These are phyloP conservation scores for Eremothecium coryli DNA, from an alignment of 1,139 yeast species.

Conservation along the genomic window DNA sequence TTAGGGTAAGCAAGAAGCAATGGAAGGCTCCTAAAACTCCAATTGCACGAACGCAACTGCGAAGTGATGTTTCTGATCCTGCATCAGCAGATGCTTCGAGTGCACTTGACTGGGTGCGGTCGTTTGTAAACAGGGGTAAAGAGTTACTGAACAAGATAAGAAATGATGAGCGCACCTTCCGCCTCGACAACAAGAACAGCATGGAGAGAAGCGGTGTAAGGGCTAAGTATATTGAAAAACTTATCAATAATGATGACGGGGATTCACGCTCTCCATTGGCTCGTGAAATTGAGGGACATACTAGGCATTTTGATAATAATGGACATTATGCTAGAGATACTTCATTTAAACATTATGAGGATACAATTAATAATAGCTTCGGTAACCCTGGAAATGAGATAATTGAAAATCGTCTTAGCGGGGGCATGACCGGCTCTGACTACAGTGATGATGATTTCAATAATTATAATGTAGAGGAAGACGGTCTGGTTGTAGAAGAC, in stretches of 20 bases:
- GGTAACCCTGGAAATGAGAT: conserved; percentile 9
- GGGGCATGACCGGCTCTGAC: background rate
- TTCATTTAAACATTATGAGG: conserved; percentile 16
- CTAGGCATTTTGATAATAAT: no score
- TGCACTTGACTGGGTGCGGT: conserved; percentile 38
- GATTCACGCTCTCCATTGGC: no score
- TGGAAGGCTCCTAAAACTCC: no score
- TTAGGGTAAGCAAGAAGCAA: no score
- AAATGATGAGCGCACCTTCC: conserved; percentile 35
- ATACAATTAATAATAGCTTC: conserved; percentile 13
- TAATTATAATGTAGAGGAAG: background rate
- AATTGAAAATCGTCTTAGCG: conserved; percentile 2
- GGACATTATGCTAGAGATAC: conserved; percentile 12
- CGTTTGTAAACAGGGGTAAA: conserved; percentile 38
- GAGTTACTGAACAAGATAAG: conserved; percentile 35
- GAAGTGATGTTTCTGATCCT: no score
- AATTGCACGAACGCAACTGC: no score
- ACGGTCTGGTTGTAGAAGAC: conserved; percentile 8
- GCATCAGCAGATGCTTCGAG: background rate
- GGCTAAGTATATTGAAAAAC: no score
- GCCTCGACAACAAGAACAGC: no score
- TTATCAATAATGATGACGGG: no score
- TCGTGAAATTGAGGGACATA: no score
- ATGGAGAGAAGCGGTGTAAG: no score
- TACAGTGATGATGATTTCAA: background rate